These are phyloP conservation scores for Periglandula ipomoeae DNA, from an alignment of 2,329 filamentous ascomycete genomes.

Conservation along the genomic window DNA sequence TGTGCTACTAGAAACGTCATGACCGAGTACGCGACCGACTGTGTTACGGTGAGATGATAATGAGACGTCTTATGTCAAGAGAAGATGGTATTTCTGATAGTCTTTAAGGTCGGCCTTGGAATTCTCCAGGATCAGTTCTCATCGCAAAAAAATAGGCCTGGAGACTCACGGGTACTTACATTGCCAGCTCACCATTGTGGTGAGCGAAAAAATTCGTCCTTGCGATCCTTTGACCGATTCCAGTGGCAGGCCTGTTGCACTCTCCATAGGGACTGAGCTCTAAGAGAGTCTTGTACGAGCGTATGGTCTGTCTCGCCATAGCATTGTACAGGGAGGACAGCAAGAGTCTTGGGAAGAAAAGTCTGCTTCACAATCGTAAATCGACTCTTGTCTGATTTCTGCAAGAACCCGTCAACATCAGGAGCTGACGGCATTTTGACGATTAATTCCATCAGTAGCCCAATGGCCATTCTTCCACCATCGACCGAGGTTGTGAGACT, in stretches of 20 bases:
- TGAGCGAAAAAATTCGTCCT: neutral
- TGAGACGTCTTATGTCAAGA: neutral
- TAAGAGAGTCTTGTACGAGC: neutral
- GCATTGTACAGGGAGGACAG: neutral
- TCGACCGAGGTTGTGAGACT: neutral
- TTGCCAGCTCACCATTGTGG: conserved; percentile 5
- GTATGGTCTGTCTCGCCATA: neutral
- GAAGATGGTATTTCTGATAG: neutral
- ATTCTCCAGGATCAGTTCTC: too few species aligned
- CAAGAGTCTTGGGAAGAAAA: neutral
- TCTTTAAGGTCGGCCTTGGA: too few species aligned
- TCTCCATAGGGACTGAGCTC: neutral
- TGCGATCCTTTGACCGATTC: neutral
- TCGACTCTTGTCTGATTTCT: neutral
- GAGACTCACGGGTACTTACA: conserved; percentile 3
- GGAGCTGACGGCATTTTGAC: neutral
- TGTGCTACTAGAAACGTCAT: conserved; percentile 4
- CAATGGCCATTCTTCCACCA: neutral
- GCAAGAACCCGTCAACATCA: conserved; percentile 1
- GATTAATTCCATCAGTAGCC: neutral
- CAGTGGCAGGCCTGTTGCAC: neutral
- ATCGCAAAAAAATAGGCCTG: neutral
- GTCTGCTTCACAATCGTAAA: neutral
- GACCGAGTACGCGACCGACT: neutral
- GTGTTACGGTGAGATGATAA: neutral